Conservation (phyloP, 495 filamentous ascomycete species). For the Elasticomyces elasticus region DNA sequence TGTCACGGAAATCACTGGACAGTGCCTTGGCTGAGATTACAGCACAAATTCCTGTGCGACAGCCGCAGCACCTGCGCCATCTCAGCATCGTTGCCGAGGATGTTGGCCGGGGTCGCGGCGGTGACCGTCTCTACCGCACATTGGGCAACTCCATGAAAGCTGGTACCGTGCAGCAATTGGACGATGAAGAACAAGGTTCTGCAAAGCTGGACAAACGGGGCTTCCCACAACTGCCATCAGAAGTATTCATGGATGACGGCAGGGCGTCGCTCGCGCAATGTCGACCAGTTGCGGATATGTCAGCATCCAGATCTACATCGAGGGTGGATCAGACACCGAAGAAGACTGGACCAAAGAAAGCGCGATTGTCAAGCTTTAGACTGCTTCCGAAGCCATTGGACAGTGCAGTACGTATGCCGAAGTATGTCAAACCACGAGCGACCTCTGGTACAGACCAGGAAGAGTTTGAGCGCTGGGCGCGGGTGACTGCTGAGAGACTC, state of each 20-base stretch:
- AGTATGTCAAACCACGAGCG: not conserved
- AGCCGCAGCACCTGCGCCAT: slow-evolving; percentile 54
- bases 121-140: slow-evolving; percentile 52
- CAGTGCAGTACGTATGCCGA: not conserved
- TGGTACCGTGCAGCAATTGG: slow-evolving; percentile 38
- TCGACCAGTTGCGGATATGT: not conserved
- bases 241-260: slow-evolving; percentile 34
- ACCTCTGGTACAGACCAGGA: not conserved
- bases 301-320: not conserved
- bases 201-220: slow-evolving; percentile 43
- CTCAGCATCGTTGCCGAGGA: slow-evolving; percentile 55
- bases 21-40: not conserved
- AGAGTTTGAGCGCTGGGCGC: slow-evolving; percentile 4
- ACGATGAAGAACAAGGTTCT: slow-evolving; percentile 26
- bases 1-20: not conserved
- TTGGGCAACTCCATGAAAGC: slow-evolving; percentile 28
- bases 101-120: slow-evolving; percentile 40
- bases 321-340: not conserved
- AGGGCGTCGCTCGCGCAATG: slow-evolving; percentile 33
- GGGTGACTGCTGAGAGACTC: slow-evolving; percentile 3
- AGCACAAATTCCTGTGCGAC: slow-evolving; percentile 44
- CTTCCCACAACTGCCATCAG: slow-evolving; percentile 33
- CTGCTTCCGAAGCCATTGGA: not conserved
- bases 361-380: not conserved
- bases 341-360: not conserved